Evolutionary conservation across 768 basidiomycete species (phyloP), one percentile per base, ranked within the genome.

Genomic region (Omphalotus guepiniiformis): DNA sequence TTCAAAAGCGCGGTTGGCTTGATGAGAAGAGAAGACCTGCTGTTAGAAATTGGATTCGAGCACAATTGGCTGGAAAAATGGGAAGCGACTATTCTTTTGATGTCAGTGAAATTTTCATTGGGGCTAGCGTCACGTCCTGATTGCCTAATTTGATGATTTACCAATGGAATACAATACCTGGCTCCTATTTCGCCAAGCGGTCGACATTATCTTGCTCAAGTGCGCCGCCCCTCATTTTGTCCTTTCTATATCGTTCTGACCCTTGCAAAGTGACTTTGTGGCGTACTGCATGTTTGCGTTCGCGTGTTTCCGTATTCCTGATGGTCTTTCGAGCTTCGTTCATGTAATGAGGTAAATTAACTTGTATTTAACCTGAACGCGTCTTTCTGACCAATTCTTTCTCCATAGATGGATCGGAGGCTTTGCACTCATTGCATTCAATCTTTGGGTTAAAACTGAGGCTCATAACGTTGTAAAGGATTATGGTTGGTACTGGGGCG

Each of bases 401-500:
- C 27, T 37, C 32, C 39, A 2, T 48, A 91, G 91, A 55, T 99
- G 95, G 95, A 66, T 87, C 37, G 85, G 86, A 18, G 96, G 96
- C 4, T 62, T 89, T 50, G 76, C 80, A 1, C 71, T 99, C 21
- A 93, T 98, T 61, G 78, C 76, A 18, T 98, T 98, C 75, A 98
- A 99, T 64, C 76, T 98, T 28, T 98, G 94, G 93, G 93, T 99
- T 53, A 99, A 99, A 63, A 89, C 88, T 2, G 95, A 98, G 60
- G 96, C 96, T 1, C 96, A 99, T 63, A 79, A 92, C 45, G 92
- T 98, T 40, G 93, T 98, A 51, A 98, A 96, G 58, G 95, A 97
- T 59, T 97, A 95, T 55, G 94, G 93, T 13, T 97, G 93, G 93
- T 97, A 93, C 63, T 93, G 92, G 92, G 93, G 90, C 8, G 90